Percentiles rank a stretch among this genome's conserved stretches.
phyloP scores from a whole-genome alignment of 805 yeast genomes.

The Lipomyces yamanashiensis region DNA sequence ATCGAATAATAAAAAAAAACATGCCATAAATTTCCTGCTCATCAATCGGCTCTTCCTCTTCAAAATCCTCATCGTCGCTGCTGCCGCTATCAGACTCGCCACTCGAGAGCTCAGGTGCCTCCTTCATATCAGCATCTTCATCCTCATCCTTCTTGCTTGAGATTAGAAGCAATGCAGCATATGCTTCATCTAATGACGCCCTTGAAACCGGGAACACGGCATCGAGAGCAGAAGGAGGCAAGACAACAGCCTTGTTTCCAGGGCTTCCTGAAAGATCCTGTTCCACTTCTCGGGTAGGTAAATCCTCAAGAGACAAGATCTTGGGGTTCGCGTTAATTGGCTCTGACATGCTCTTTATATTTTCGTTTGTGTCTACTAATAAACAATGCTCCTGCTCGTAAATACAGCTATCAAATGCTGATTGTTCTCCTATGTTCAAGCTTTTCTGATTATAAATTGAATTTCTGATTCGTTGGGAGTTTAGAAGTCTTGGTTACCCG shows the following conservation, averaged over 20 bases:
- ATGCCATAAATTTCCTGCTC: conserved; percentile 80
- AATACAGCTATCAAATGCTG: background rate
- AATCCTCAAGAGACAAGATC: conserved; percentile 70
- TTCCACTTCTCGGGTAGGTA: conserved; percentile 65
- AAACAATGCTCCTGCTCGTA: background rate
- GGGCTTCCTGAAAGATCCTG: background rate
- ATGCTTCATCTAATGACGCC: background rate
- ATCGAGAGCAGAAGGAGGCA: conserved; percentile 31
- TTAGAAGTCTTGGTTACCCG: background rate
- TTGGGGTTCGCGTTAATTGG: conserved; percentile 91
- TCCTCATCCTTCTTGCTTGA: conserved; percentile 41
- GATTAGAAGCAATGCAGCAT: conserved; percentile 34
- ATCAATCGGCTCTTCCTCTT: conserved; percentile 68
- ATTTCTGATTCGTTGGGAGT: conserved; percentile 18
- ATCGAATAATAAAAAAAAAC: background rate
- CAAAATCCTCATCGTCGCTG: conserved; percentile 36
- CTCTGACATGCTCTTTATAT: conserved; percentile 60
- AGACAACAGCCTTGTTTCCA: background rate
- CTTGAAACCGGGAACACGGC: conserved; percentile 16
- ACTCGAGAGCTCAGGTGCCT: conserved; percentile 22
- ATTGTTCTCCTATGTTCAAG: background rate
- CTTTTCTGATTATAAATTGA: conserved; percentile 5
- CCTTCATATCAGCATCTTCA: conserved; percentile 32
- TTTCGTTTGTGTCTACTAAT: background rate
- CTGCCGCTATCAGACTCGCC: conserved; percentile 37